A percentile compares a stretch with the other conserved stretches of the same genome.
Conservation (phyloP, 2,329 filamentous ascomycete genomes). For the Phaeoacremonium minimum region DNA sequence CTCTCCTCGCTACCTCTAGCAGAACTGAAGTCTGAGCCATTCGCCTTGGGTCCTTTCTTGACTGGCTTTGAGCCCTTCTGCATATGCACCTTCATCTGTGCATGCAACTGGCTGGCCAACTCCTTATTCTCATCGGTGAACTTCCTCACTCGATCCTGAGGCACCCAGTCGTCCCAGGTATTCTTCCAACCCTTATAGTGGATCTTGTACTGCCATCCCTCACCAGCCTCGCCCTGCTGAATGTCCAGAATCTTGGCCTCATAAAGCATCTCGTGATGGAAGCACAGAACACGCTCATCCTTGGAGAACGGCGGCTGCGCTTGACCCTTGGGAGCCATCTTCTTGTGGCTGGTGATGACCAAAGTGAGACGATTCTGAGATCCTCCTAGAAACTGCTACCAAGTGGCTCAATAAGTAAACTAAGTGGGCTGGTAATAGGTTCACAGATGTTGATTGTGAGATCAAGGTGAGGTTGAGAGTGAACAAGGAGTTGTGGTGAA, state of each 20-base stretch:
- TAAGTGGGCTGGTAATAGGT: background rate
- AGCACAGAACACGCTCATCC: slow-evolving; percentile 94
- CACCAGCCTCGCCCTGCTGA: slow-evolving; percentile 61
- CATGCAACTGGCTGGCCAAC: slow-evolving; percentile 69
- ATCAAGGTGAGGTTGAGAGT: background rate
- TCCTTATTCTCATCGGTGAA: slow-evolving; percentile 93
- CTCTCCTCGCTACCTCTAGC: slow-evolving; percentile 76
- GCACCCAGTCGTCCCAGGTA: slow-evolving; percentile 99
- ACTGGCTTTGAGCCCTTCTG: slow-evolving; percentile 36
- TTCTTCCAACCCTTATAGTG: slow-evolving; percentile 99
- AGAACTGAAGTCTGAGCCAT: slow-evolving; percentile 57
- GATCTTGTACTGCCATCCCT: slow-evolving; percentile 81
- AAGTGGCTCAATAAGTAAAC: too few relatives aligned
- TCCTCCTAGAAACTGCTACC: too few relatives aligned
- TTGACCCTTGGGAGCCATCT: slow-evolving; percentile 30
- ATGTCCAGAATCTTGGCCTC: slow-evolving; percentile 93
- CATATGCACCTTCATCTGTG: slow-evolving; percentile 61
- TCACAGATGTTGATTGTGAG: background rate
- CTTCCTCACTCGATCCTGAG: slow-evolving; percentile 88
- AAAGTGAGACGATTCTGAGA: too few relatives aligned
- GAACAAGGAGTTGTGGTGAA: slow-evolving; percentile 1
- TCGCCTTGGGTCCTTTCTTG: slow-evolving; percentile 39
- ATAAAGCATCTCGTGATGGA: slow-evolving; percentile 95
- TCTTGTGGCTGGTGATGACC: background rate
- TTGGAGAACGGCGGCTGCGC: slow-evolving; percentile 53